These are phyloP conservation scores for Clavispora phyllophila DNA, from an alignment of 805 yeast genomes.

Conservation along the genomic window DNA sequence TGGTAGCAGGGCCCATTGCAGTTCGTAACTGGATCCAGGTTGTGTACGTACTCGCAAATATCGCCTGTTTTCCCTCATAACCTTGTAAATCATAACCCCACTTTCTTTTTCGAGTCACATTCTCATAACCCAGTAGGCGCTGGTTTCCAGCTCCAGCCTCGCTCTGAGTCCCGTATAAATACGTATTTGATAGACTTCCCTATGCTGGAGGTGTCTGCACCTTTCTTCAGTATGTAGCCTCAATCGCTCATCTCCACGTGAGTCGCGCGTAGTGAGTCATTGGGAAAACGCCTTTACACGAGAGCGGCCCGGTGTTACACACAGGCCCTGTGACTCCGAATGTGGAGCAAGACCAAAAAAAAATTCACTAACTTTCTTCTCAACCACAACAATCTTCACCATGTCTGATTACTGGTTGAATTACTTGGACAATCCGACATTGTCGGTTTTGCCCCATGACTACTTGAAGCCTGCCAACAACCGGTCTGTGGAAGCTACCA, in stretches of 20 bases:
- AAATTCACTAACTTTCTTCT: neutral
- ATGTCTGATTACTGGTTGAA: constrained; percentile 49
- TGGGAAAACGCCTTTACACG: neutral
- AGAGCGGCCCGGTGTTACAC: neutral
- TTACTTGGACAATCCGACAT: constrained; percentile 70
- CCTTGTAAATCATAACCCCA: neutral
- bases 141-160: no score
- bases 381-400: neutral
- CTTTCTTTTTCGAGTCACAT: no score
- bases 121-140: neutral
- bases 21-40: no score
- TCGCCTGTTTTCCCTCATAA: neutral
- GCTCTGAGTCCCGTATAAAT: no score
- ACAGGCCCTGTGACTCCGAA: neutral
- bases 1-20: no score
- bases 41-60: neutral
- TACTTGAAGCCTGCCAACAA: constrained; percentile 71
- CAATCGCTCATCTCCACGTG: constrained; percentile 8
- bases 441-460: constrained; percentile 86
- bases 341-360: neutral
- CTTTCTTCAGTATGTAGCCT: no score
- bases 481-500: constrained; percentile 59
- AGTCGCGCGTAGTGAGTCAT: constrained; percentile 8
- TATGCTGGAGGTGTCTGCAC: no score
- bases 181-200: no score